Evolutionary conservation across 129 eudicot species (phyloP).

Genomic region (Artemisia argyi): DNA sequence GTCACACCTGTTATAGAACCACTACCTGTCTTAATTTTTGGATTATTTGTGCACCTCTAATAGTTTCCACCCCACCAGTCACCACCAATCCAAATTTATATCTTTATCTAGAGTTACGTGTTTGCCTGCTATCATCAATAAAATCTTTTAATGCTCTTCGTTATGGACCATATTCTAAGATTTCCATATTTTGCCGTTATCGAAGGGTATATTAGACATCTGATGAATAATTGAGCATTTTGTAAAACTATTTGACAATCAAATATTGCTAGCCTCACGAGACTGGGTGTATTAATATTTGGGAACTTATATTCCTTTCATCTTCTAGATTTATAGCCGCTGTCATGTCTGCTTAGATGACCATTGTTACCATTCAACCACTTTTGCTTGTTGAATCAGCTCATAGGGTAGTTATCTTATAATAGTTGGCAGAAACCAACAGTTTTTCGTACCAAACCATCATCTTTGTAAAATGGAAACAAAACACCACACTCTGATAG

Average conservation of each 20-base stretch:
- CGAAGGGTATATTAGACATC: neutral
- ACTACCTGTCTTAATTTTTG: neutral
- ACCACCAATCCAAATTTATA: neutral
- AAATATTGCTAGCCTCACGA: neutral
- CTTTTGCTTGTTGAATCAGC: neutral
- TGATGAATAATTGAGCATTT: neutral
- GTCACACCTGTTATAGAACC: neutral
- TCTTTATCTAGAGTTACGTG: neutral
- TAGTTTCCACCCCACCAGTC: neutral
- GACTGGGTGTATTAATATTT: neutral
- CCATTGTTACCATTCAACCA: neutral
- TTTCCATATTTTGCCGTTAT: neutral
- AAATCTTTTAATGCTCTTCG: neutral
- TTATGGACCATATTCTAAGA: neutral
- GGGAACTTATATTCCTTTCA: neutral
- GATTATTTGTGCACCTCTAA: constrained; percentile 1
- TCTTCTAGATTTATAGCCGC: neutral
- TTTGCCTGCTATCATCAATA: neutral
- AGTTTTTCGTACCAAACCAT: neutral
- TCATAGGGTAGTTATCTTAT: neutral
- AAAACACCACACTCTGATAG: neutral
- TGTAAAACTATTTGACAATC: neutral
- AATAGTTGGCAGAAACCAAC: neutral
- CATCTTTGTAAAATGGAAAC: neutral
- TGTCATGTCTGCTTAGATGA: neutral